Conservation (phyloP, 805 yeast species). For the Schwanniomyces vanrijiae region DNA sequence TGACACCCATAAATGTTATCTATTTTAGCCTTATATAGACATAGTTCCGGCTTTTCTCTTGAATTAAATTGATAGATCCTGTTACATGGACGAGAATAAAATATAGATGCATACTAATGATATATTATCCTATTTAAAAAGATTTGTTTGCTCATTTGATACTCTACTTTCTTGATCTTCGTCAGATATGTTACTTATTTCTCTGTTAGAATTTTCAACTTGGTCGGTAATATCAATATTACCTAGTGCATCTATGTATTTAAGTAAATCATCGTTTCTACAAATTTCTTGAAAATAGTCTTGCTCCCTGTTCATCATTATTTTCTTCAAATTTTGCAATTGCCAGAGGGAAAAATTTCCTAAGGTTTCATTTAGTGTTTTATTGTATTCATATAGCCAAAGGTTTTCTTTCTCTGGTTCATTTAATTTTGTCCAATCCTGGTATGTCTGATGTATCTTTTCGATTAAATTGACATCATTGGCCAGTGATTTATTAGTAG, state of each 20-base stretch:
- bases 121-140: too few relatives aligned
- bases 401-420: slow-evolving; percentile 3
- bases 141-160: too few relatives aligned
- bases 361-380: slow-evolving; percentile 6
- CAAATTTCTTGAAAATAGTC: slow-evolving; percentile 11
- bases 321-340: slow-evolving; percentile 8
- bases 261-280: slow-evolving; percentile 9
- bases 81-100: too few relatives aligned
- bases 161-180: neutral
- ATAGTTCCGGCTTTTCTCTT: too few relatives aligned
- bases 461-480: slow-evolving; percentile 2
- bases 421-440: slow-evolving; percentile 7
- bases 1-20: too few relatives aligned
- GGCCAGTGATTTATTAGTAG: neutral
- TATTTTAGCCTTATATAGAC: too few relatives aligned
- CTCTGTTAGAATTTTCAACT: neutral
- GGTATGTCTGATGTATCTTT: slow-evolving; percentile 5
- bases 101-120: too few relatives aligned
- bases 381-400: slow-evolving; percentile 8
- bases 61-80: too few relatives aligned
- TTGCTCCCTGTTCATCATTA: slow-evolving; percentile 8
- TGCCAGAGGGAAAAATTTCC: slow-evolving; percentile 11
- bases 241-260: neutral
- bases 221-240: neutral
- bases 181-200: neutral